Conservation (phyloP, 371 early-diverging fungal species). For the Haplosporangium sp. region DNA sequence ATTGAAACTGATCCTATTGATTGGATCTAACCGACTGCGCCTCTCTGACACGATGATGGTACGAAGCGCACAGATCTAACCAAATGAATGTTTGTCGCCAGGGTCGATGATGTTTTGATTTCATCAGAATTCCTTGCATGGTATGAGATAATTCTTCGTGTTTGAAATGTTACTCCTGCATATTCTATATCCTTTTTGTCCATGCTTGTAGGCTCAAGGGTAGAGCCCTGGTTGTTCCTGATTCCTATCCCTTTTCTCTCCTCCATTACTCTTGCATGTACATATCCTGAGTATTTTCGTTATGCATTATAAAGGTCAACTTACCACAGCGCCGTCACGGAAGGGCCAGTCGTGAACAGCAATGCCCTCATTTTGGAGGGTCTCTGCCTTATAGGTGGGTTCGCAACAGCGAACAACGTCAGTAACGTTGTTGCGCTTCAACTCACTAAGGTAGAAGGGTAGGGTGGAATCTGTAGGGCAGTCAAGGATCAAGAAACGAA, state of each 20-base stretch:
- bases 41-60: not conserved
- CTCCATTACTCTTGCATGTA: not conserved
- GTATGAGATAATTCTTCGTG: not conserved
- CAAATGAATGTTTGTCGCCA: slow-evolving; percentile 3
- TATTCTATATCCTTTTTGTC: not conserved
- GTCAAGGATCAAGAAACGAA: slow-evolving; percentile 90
- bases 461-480: slow-evolving; percentile 89
- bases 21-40: slow-evolving; percentile 1
- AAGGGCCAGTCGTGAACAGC: slow-evolving; percentile 83
- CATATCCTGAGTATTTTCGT: not conserved
- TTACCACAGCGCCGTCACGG: slow-evolving; percentile 81
- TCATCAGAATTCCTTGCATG: not conserved
- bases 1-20: not conserved
- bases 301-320: slow-evolving; percentile 7
- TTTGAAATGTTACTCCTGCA: not conserved
- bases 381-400: slow-evolving; percentile 83
- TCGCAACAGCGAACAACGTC: slow-evolving; percentile 93
- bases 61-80: slow-evolving; percentile 8
- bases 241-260: slow-evolving; percentile 52
- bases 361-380: slow-evolving; percentile 74
- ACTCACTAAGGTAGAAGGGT: slow-evolving; percentile 79
- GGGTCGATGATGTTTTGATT: not conserved
- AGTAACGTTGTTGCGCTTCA: slow-evolving; percentile 77
- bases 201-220: slow-evolving; percentile 61
- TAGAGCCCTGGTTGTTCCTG: slow-evolving; percentile 61